Percentiles rank a stretch among this genome's conserved stretches.
Evolutionary conservation across 495 filamentous ascomycete species (phyloP).

Genomic region (Penicillium desertorum): DNA sequence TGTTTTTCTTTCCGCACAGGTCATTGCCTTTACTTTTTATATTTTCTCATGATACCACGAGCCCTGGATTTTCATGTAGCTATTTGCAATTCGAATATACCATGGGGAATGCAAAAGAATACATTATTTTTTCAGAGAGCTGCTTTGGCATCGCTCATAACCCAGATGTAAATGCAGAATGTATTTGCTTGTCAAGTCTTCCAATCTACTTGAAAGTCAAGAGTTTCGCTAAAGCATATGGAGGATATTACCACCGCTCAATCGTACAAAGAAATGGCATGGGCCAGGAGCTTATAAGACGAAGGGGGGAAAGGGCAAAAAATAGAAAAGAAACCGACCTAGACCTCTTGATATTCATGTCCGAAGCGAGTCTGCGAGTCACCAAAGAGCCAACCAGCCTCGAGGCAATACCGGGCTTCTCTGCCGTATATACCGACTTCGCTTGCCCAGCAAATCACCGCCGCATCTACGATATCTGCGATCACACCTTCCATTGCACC

Average conservation of each 20-base stretch:
- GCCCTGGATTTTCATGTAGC: slow-evolving; percentile 28
- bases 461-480: slow-evolving; percentile 87
- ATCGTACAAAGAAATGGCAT: slow-evolving; percentile 7
- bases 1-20: slow-evolving; percentile 2
- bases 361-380: slow-evolving; percentile 35
- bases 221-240: slow-evolving; percentile 1
- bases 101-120: slow-evolving; percentile 18
- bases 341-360: slow-evolving; percentile 25
- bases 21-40: slow-evolving; percentile 7
- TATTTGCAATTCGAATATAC: slow-evolving; percentile 27
- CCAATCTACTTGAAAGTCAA: neutral
- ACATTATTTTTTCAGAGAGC: neutral
- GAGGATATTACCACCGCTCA: slow-evolving; percentile 13
- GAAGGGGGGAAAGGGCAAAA: neutral
- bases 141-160: neutral
- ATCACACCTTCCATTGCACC: slow-evolving; percentile 95
- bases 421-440: slow-evolving; percentile 68
- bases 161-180: neutral
- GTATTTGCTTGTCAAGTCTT: neutral
- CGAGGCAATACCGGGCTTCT: slow-evolving; percentile 79
- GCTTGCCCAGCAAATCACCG: slow-evolving; percentile 90
- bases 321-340: neutral
- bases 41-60: slow-evolving; percentile 43
- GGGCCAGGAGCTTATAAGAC: slow-evolving; percentile 2
- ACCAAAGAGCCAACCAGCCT: slow-evolving; percentile 80